These are phyloP conservation scores for Xylariaceae sp. DNA, from an alignment of 2,329 filamentous ascomycete species.

Conservation along the genomic window DNA sequence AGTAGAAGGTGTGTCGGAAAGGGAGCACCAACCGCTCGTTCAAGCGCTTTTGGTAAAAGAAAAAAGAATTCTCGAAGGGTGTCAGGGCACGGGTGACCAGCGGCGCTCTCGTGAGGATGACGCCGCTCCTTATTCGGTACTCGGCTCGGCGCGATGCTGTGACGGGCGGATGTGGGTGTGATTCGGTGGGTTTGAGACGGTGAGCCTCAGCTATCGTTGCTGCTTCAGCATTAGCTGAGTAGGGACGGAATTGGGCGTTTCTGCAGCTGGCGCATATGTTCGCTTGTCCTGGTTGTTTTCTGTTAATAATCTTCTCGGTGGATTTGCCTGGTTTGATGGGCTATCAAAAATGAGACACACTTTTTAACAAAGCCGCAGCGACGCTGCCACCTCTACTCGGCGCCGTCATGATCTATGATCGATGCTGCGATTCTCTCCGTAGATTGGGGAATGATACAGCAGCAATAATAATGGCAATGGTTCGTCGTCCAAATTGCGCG, in stretches of 20 bases:
- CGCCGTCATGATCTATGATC: conserved; percentile 54
- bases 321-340: not conserved
- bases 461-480: conserved; percentile 26
- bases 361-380: conserved; percentile 56
- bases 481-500: conserved; percentile 18
- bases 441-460: conserved; percentile 15
- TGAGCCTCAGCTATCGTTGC: conserved; percentile 48
- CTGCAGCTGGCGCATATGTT: conserved; percentile 47
- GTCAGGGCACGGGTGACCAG: conserved; percentile 83
- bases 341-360: conserved; percentile 48
- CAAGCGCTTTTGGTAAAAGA: conserved; percentile 95
- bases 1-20: conserved; percentile 92
- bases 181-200: conserved; percentile 44
- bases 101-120: conserved; percentile 88
- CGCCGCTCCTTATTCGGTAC: conserved; percentile 66
- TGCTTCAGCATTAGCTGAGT: conserved; percentile 44
- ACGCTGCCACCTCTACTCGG: conserved; percentile 63
- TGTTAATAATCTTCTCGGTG: not conserved
- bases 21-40: conserved; percentile 90
- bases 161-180: conserved; percentile 41
- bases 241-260: conserved; percentile 40
- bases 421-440: conserved; percentile 26
- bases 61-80: conserved; percentile 90
- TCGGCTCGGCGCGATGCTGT: conserved; percentile 37
- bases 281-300: conserved; percentile 37